Percentiles rank a stretch among this genome's conserved stretches.
Conservation (phyloP, 495 filamentous ascomycete genomes). For the Chaetomium tenue region DNA sequence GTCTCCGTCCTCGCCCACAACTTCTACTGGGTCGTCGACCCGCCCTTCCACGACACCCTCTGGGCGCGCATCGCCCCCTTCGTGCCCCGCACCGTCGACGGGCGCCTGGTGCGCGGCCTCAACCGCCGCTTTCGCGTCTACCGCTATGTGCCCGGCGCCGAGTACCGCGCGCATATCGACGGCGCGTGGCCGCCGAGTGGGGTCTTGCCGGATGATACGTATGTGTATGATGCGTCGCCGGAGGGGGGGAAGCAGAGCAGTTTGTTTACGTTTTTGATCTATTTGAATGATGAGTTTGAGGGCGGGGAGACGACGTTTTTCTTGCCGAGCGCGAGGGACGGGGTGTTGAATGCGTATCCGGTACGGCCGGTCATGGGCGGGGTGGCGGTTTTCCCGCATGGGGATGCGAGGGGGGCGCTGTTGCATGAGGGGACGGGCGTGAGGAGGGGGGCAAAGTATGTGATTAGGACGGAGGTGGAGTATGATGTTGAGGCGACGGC, state of each 20-base stretch:
- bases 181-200: constrained; percentile 51
- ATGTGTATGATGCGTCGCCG: constrained; percentile 49
- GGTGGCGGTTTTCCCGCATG: constrained; percentile 49
- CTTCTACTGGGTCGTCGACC: constrained; percentile 53
- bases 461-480: constrained; percentile 50
- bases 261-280: constrained; percentile 52
- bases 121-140: constrained; percentile 52
- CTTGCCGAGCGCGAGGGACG: constrained; percentile 44
- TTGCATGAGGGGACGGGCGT: constrained; percentile 52
- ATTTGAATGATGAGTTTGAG: constrained; percentile 53
- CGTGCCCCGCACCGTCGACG: constrained; percentile 9
- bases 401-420: constrained; percentile 44
- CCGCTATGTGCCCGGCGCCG: constrained; percentile 51
- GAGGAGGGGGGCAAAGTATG: constrained; percentile 46
- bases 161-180: constrained; percentile 49
- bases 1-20: constrained; percentile 50
- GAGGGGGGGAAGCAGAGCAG: constrained; percentile 46
- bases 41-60: constrained; percentile 41
- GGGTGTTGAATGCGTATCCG: constrained; percentile 48
- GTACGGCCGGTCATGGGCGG: constrained; percentile 50
- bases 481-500: constrained; percentile 42
- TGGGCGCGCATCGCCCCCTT: constrained; percentile 41
- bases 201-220: constrained; percentile 40
- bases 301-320: constrained; percentile 54
- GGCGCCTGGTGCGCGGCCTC: constrained; percentile 24